Base-by-base conservation (phyloP, 2,329 filamentous ascomycete species). In the Coleophoma cylindrospora region DNA sequence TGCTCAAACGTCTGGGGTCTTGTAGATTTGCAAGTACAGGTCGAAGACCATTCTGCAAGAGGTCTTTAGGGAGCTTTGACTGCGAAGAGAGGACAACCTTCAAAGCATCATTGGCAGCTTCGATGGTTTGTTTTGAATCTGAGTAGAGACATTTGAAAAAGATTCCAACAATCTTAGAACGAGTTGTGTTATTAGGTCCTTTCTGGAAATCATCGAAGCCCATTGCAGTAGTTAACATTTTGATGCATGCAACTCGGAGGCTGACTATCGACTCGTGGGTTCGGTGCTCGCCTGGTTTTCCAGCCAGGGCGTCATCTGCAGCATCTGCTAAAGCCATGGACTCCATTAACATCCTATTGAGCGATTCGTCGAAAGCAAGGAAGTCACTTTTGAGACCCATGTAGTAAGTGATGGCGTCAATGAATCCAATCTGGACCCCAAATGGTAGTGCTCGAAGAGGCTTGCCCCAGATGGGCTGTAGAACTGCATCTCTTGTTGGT, bases 71-170 rank as follows among this genome's bases (percentile, higher is more conserved):
- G 22, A 99, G 70, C 65, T 97, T 96, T 61, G 88, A 90, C 0
- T 89, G 95, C 50, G 94, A 87, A 2, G 86, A 84, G 6, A 99
- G 77, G 9, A 97, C 91, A 21, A 88, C 87, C 61, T 89, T 91
- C 51, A 99, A 69, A 3, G 92, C 92, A 54, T 89, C 85, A 64
- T 96, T 96, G 7, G 95, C 94, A 4, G 94, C 92, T 51, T 94
- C 89, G 48, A 96, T 95, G 2, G 95, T 95, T 38, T 91, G 89
- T 43, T 87, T 85, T 3, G 91, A 95, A 63, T 95, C 91, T 0
- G 90, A 92, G 67, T 99, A 99, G 1, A 99, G 75, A 36, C 89
- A 95, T 64, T 96, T 97, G 79, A 99, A 99, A 72, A 99, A 99
- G 1, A 97, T 91, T 0, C 89, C 84, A 15, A 99, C 91, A 44